Conservation (phyloP, 352 stramenopile species). For the Pythium sp. region DNA sequence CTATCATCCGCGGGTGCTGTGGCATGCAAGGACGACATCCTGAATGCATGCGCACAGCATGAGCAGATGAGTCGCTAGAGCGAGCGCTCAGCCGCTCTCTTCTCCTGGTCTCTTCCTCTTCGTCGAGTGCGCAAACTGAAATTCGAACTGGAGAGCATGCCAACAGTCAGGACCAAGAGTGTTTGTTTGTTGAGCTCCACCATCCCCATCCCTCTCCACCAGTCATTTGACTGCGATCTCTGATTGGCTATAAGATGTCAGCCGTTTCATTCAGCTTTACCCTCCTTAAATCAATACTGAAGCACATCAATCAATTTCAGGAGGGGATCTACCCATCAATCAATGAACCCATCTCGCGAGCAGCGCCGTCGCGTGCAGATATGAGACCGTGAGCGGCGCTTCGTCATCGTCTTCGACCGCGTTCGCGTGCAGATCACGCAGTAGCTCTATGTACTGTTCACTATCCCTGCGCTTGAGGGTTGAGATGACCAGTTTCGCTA, state of each 20-base stretch:
- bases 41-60: neutral
- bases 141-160: neutral
- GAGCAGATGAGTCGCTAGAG: too few species aligned
- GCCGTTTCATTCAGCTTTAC: neutral
- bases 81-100: too few species aligned
- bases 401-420: slow-evolving; percentile 43
- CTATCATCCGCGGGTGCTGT: too few species aligned
- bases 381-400: slow-evolving; percentile 32
- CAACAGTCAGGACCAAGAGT: neutral
- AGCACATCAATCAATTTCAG: neutral
- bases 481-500: slow-evolving; percentile 32
- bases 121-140: too few species aligned
- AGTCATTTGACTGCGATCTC: neutral
- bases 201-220: slow-evolving; percentile 2
- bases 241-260: slow-evolving; percentile 5
- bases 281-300: neutral
- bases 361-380: slow-evolving; percentile 25
- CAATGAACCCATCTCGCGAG: slow-evolving; percentile 6
- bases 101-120: too few species aligned
- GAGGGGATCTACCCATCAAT: neutral
- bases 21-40: too few species aligned
- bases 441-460: slow-evolving; percentile 28
- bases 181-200: slow-evolving; percentile 4
- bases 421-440: slow-evolving; percentile 38
- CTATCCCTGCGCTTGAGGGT: slow-evolving; percentile 29